phyloP scores from a whole-genome alignment of 2,329 filamentous ascomycete genomes.

The Neofusicoccum parvum region DNA sequence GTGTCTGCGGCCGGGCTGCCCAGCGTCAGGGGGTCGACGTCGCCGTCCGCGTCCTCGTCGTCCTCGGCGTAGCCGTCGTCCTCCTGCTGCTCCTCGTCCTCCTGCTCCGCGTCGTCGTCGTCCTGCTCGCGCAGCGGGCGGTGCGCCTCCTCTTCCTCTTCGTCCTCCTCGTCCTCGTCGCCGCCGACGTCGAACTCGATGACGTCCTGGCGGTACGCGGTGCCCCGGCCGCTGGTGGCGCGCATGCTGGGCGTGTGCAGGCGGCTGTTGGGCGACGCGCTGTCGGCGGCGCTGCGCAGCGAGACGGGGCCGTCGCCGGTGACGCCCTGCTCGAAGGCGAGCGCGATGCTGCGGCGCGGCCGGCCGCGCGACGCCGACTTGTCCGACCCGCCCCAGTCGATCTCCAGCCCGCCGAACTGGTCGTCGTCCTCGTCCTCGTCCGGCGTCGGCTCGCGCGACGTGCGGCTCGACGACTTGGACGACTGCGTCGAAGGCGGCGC shows the following conservation, averaged over 20 bases:
- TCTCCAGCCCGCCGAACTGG: slow-evolving; percentile 30
- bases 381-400: slow-evolving; percentile 35
- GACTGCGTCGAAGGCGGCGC: slow-evolving; percentile 24
- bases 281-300: slow-evolving; percentile 47
- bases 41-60: slow-evolving; percentile 33
- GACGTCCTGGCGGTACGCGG: background rate
- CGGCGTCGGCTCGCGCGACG: slow-evolving; percentile 16
- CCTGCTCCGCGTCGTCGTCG: slow-evolving; percentile 31
- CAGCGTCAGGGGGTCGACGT: slow-evolving; percentile 38
- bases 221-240: background rate
- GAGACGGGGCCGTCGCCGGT: slow-evolving; percentile 45
- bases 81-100: slow-evolving; percentile 25
- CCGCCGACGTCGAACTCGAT: slow-evolving; percentile 32
- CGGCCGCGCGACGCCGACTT: slow-evolving; percentile 22
- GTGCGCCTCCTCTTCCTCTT: slow-evolving; percentile 38
- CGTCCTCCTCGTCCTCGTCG: slow-evolving; percentile 28
- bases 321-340: slow-evolving; percentile 32
- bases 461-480: slow-evolving; percentile 14
- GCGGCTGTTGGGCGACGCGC: slow-evolving; percentile 32
- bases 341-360: slow-evolving; percentile 29
- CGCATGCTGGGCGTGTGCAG: slow-evolving; percentile 22
- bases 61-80: slow-evolving; percentile 34
- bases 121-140: background rate
- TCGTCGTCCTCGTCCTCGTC: slow-evolving; percentile 30
- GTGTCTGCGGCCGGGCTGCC: slow-evolving; percentile 32